A percentile compares a stretch with the other conserved stretches of the same genome.
These are phyloP conservation scores for Mucor circinelloides DNA, from an alignment of 371 early-diverging fungal genomes.

Conservation along the genomic window DNA sequence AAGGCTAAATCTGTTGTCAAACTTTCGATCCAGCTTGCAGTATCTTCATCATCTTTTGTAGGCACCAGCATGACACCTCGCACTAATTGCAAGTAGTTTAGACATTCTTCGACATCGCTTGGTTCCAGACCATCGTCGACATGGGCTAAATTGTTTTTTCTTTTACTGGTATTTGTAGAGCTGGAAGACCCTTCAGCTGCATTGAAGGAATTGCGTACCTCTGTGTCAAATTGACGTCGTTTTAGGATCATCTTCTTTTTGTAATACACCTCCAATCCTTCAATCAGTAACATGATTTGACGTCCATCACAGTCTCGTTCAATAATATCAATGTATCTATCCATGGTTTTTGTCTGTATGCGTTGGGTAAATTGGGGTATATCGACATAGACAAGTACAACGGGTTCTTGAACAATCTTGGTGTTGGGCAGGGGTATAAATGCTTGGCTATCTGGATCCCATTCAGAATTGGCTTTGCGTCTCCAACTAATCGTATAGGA, in stretches of 20 bases:
- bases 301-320: slow-evolving; percentile 9
- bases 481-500: slow-evolving; percentile 48
- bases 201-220: slow-evolving; percentile 26
- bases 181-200: slow-evolving; percentile 5
- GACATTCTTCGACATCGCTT: slow-evolving; percentile 38
- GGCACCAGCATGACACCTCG: slow-evolving; percentile 42
- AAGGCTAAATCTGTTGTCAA: slow-evolving; percentile 66
- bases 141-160: slow-evolving; percentile 6
- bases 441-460: slow-evolving; percentile 42
- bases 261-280: slow-evolving; percentile 58
- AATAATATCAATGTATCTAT: slow-evolving; percentile 23
- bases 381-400: slow-evolving; percentile 46
- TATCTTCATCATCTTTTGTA: slow-evolving; percentile 52
- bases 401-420: slow-evolving; percentile 42
- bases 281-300: slow-evolving; percentile 52
- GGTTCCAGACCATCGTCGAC: slow-evolving; percentile 25
- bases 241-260: slow-evolving; percentile 34
- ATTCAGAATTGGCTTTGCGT: slow-evolving; percentile 53
- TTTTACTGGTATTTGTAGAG: slow-evolving; percentile 7
- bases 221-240: slow-evolving; percentile 40
- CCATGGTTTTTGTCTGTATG: slow-evolving; percentile 24
- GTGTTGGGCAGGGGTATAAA: slow-evolving; percentile 49
- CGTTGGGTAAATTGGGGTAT: slow-evolving; percentile 35
- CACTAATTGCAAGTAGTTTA: slow-evolving; percentile 48
- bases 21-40: slow-evolving; percentile 51